Percentiles rank a stretch among this genome's conserved stretches.
Evolutionary conservation across 768 basidiomycete species (phyloP).

Genomic region (Suillus plorans): DNA sequence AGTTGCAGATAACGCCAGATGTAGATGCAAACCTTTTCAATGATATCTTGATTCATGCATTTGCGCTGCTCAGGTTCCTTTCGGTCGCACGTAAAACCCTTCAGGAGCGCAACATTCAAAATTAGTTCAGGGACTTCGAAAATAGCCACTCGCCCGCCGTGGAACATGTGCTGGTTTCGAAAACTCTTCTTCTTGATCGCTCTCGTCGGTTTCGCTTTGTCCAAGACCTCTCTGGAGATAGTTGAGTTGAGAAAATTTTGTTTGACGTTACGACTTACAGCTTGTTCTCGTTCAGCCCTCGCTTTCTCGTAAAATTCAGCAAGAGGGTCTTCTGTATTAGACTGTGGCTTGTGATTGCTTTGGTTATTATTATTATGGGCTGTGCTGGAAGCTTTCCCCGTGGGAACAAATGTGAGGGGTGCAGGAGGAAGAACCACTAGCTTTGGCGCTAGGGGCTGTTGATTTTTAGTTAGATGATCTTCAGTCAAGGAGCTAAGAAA

Average conservation of each 20-base stretch:
- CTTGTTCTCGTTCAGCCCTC: constrained; percentile 44
- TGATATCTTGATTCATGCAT: constrained; percentile 69
- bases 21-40: constrained; percentile 57
- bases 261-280: constrained; percentile 30
- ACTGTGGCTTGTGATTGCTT: constrained; percentile 18
- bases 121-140: background rate
- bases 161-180: constrained; percentile 11
- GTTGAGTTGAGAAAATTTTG: constrained; percentile 19
- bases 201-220: constrained; percentile 36
- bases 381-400: background rate
- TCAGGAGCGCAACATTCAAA: background rate
- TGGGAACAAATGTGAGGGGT: constrained; percentile 19
- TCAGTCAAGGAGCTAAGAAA: background rate
- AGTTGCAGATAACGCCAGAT: constrained; percentile 1
- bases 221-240: constrained; percentile 36
- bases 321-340: constrained; percentile 49
- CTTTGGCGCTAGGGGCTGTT: background rate
- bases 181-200: constrained; percentile 21
- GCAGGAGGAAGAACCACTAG: constrained; percentile 24
- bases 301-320: constrained; percentile 65
- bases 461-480: background rate
- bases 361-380: constrained; percentile 3
- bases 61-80: constrained; percentile 34
- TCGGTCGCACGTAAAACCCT: constrained; percentile 72
- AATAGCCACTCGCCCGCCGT: background rate